Evolutionary conservation across 176 grass and related monocot species (phyloP), one percentile per base, ranked within the genome.

Genomic region (Avena insularis): DNA sequence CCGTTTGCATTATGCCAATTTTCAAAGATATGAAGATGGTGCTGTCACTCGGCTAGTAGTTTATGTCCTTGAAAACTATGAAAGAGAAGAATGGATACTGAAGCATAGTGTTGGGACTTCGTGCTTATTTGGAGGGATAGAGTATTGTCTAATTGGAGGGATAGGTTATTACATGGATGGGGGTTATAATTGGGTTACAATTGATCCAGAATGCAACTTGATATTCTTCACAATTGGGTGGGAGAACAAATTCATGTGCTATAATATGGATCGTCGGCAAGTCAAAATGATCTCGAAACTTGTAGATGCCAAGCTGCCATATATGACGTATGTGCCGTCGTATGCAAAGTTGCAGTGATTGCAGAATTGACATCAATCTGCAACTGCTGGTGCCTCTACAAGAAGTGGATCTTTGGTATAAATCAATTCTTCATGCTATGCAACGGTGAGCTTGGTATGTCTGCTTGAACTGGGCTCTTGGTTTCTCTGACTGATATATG

Each of bases 1-100:
- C 2, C 45, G 40, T 45, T 23, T 74, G 43, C 45, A 74, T 74
- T 74, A 74, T 49, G 71, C 43, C 43, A 49, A 74, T 74, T 74
- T 74, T 74, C 40, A 49, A 9, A 25, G 0, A 75, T 13, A 16
- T 75, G 47, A 46, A 23, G 40, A 53, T 50, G 46, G 71, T 16
- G 6, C 6, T 75, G 3, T 5, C 35, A 19, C 17, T 53, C 71
- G n/a, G 27, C 71, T 75, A 8, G 46, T 21, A 76, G 14, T 76
- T 76, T 53, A 53, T 53, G 47, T 53, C 53, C 21, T 76, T 10
- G 10, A 74, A 25, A 9, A 54, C 48, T 77, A 54, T 33, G 14
- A 17, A 14, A 54, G 73, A 23, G 29, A 17, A 54, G 49, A 77
- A 54, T 77, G 73, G 73, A 33, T 11, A 77, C 4, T 33, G 48